A percentile compares a stretch with the other conserved stretches of the same genome.
Conservation (phyloP, 2,329 filamentous ascomycete species). For the Calonectria hawksworthii region DNA sequence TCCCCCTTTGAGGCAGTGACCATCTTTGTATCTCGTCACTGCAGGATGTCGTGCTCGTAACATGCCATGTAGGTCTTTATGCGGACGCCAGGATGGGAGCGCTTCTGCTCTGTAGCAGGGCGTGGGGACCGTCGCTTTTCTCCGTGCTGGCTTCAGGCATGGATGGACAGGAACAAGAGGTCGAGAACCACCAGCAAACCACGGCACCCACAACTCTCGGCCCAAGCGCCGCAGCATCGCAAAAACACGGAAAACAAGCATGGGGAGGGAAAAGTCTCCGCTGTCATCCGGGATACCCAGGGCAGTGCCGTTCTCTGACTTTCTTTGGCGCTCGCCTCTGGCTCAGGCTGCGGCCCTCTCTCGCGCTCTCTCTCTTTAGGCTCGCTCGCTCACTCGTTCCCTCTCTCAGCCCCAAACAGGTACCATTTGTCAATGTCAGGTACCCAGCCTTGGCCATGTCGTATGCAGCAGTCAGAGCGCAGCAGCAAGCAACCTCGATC, state of each 20-base stretch:
- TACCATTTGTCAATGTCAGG: conserved; percentile 19
- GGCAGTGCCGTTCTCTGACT: neutral
- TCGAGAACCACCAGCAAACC: conserved; percentile 1
- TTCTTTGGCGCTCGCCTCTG: neutral
- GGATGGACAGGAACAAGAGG: neutral
- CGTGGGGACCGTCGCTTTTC: neutral
- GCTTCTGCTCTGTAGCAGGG: neutral
- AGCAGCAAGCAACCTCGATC: conserved; percentile 6
- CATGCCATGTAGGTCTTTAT: neutral
- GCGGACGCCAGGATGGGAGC: neutral
- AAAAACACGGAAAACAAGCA: neutral
- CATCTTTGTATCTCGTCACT: neutral
- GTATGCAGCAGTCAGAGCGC: neutral
- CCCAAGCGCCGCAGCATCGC: conserved; percentile 10
- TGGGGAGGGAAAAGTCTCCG: conserved; percentile 4
- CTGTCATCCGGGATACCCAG: conserved; percentile 11
- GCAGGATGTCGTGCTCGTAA: neutral
- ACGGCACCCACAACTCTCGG: neutral
- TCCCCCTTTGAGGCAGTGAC: too few relatives aligned
- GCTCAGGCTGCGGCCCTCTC: too few relatives aligned
- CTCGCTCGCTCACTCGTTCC: neutral
- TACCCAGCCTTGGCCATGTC: neutral
- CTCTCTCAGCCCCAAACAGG: neutral
- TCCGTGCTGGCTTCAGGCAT: neutral
- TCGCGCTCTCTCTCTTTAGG: too few relatives aligned